Conservation (phyloP, 495 filamentous ascomycete genomes). For the Aspergillus taichungensis region DNA sequence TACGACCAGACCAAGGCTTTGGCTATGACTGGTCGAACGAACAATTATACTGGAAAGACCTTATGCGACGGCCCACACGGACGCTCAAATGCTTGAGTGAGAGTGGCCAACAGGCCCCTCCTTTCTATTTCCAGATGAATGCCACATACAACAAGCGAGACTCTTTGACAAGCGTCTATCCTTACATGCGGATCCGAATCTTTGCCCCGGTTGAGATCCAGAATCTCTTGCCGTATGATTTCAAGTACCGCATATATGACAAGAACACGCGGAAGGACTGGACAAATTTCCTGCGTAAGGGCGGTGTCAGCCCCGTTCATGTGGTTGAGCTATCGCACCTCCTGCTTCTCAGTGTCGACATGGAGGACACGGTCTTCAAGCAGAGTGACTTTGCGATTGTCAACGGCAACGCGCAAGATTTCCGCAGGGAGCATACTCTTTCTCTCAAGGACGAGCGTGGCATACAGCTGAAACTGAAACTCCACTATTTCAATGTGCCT, state of each 20-base stretch:
- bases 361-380: slow-evolving; percentile 93
- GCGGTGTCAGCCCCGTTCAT: slow-evolving; percentile 92
- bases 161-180: slow-evolving; percentile 73
- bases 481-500: slow-evolving; percentile 90
- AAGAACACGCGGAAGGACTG: slow-evolving; percentile 97
- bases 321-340: slow-evolving; percentile 93
- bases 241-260: slow-evolving; percentile 98
- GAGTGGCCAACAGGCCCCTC: slow-evolving; percentile 61
- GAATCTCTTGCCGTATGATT: slow-evolving; percentile 91
- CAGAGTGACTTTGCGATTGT: slow-evolving; percentile 94
- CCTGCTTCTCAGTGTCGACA: slow-evolving; percentile 80
- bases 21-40: slow-evolving; percentile 92
- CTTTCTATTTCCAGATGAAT: slow-evolving; percentile 95
- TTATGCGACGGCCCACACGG: slow-evolving; percentile 71
- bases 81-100: slow-evolving; percentile 84
- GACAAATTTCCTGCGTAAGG: slow-evolving; percentile 95
- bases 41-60: slow-evolving; percentile 81
- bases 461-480: slow-evolving; percentile 65
- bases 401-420: slow-evolving; percentile 83
- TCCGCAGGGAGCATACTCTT: slow-evolving; percentile 71
- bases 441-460: slow-evolving; percentile 75
- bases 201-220: slow-evolving; percentile 89
- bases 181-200: slow-evolving; percentile 86
- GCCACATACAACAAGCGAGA: slow-evolving; percentile 73
- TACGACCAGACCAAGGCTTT: slow-evolving; percentile 93